Base-by-base conservation (phyloP, 1,284 basidiomycete species). In the Waitea zeae region DNA sequence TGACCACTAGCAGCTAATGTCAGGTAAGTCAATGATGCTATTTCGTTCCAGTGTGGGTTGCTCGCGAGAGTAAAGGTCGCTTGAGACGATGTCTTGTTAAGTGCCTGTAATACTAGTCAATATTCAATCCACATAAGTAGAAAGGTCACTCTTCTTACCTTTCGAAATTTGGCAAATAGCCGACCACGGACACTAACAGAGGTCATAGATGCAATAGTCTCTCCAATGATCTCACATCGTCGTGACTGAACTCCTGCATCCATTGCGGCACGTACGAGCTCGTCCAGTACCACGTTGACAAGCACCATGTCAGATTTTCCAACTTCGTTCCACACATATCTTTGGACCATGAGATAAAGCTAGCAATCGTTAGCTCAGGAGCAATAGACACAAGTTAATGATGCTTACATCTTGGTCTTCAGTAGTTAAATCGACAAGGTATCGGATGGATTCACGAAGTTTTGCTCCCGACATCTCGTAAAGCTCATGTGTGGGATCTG, bases 11-110 rank as follows among this genome's bases (percentile, higher is more conserved):
- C 65, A 31, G 64, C 67, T 12, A 83, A 63, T 31, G 70, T 63
- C 22, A 92, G 66, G 12, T 84, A 72, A 22, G 81, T 63, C 20
- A 90, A 59, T 1, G 78, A 77, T 3, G 80, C 76, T 9, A 92
- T 81, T 49, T 92, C 87, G 40, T 67, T 72, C 83, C 86, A 92
- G 39, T 78, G 72, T 1, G 67, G 54, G 50, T 83, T 83, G 31
- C 84, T 74, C 2, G 66, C 59, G 2, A 90, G 62, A 9, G 64
- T 63, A 35, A 54, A 58, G 3, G 73, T 69, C 1, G 71, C 61
- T 45, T 70, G 70, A 30, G 70, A 61, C 32, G 78, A 74, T 2
- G 80, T 70, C 59, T 67, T 83, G 30, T 73, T 74, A 38, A 88
- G 63, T 17, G 73, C 72, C 78, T 82, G 38, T 1, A 30, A 37